Conservation (phyloP, 371 early-diverging fungal species). For the Homolaphlyctis polyrhiza region DNA sequence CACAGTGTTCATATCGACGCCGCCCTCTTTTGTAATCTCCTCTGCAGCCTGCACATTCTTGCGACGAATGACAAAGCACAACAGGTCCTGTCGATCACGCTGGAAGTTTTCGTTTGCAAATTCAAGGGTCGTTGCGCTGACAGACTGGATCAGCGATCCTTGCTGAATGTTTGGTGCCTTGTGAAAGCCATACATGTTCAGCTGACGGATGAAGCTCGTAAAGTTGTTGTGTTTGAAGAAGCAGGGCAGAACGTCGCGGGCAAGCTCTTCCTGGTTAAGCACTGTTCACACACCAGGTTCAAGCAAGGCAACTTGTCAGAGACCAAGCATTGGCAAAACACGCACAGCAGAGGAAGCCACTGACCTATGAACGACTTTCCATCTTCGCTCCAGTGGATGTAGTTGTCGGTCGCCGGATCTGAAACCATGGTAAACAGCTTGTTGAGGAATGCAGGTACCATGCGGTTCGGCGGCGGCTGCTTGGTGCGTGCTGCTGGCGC, state of each 20-base stretch:
- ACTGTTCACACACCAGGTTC: not conserved
- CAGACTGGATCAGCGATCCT: slow-evolving; percentile 55
- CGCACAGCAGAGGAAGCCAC: slow-evolving; percentile 22
- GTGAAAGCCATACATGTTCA: slow-evolving; percentile 96
- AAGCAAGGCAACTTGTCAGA: too few species aligned
- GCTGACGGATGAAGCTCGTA: slow-evolving; percentile 90
- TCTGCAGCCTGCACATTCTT: slow-evolving; percentile 15
- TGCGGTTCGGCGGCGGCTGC: slow-evolving; percentile 26
- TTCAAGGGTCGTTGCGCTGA: slow-evolving; percentile 52
- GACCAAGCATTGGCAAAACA: too few species aligned
- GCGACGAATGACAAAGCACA: slow-evolving; percentile 37
- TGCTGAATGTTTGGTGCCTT: slow-evolving; percentile 78
- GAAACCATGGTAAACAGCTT: slow-evolving; percentile 70
- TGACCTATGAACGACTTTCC: slow-evolving; percentile 82
- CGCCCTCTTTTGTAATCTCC: slow-evolving; percentile 31
- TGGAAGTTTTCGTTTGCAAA: slow-evolving; percentile 43
- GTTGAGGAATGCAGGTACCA: slow-evolving; percentile 82
- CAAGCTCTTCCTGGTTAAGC: slow-evolving; percentile 28
- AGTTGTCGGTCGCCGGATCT: slow-evolving; percentile 56
- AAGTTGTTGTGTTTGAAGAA: slow-evolving; percentile 93
- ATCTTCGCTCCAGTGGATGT: slow-evolving; percentile 67
- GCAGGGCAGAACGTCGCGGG: slow-evolving; percentile 60
- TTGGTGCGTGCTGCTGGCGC: not conserved
- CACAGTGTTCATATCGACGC: slow-evolving; percentile 30
- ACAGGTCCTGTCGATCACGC: slow-evolving; percentile 39